phyloP scores from a whole-genome alignment of 345 rosid species.

The Bruguiera parviflora region DNA sequence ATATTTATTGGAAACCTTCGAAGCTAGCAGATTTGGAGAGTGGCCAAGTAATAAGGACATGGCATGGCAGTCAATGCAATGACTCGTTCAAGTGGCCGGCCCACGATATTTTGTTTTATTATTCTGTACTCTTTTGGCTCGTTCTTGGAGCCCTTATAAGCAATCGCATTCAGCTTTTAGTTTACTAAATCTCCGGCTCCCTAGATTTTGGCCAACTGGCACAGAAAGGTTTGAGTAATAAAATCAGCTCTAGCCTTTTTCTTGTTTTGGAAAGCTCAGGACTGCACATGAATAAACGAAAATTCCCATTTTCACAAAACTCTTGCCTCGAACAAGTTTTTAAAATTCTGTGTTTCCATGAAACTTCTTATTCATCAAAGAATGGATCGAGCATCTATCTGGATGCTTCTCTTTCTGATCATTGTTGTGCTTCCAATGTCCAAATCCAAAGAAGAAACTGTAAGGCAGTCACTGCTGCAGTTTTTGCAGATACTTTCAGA shows the following conservation, averaged over 20 bases:
- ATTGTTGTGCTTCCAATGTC: constrained; percentile 26
- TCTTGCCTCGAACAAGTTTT: not conserved
- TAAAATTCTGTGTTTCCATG: constrained; percentile 1
- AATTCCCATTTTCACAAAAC: not conserved
- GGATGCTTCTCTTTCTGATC: constrained; percentile 31
- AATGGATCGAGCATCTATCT: constrained; percentile 24
- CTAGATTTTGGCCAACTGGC: constrained; percentile 36
- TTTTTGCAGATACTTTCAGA: constrained; percentile 49
- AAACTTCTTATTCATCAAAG: not conserved
- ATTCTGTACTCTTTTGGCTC: constrained; percentile 11
- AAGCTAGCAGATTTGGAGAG: no score
- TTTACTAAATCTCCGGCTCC: not conserved
- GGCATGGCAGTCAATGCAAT: no score
- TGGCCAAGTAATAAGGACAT: no score
- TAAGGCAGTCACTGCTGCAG: constrained; percentile 34
- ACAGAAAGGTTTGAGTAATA: not conserved
- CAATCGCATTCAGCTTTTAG: not conserved
- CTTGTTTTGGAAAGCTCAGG: constrained; percentile 8
- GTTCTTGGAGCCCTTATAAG: constrained; percentile 2
- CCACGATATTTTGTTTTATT: not conserved
- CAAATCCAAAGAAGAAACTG: constrained; percentile 34
- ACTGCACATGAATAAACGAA: not conserved
- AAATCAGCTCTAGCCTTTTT: constrained; percentile 13
- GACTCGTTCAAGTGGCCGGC: constrained; percentile 31
- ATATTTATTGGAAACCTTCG: no score